Evolutionary conservation across 805 yeast genomes (phyloP).

Genomic region (Spathaspora passalidarum): DNA sequence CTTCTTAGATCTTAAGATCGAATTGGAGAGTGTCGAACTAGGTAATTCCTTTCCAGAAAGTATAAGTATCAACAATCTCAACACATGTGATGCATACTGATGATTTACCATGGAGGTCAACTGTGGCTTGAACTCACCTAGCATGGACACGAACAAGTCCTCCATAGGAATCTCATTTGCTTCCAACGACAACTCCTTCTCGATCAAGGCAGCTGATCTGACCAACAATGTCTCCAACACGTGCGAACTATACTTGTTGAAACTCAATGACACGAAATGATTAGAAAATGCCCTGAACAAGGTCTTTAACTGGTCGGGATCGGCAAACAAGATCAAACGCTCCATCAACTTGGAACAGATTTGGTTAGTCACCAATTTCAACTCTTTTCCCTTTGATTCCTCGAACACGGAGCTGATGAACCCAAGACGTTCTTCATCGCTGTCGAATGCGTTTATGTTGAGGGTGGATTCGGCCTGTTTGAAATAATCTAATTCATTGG

Average conservation of each 20-base stretch:
- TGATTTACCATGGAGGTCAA: constrained; percentile 60
- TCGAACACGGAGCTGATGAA: constrained; percentile 78
- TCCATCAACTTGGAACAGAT: constrained; percentile 93
- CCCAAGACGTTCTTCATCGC: constrained; percentile 66
- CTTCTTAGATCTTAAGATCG: constrained; percentile 76
- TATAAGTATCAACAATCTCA: constrained; percentile 68
- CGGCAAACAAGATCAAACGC: constrained; percentile 68
- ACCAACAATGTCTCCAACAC: constrained; percentile 84
- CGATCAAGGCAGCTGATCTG: constrained; percentile 69
- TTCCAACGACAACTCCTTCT: constrained; percentile 60
- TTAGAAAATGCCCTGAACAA: constrained; percentile 67
- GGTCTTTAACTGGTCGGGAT: constrained; percentile 60
- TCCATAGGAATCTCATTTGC: constrained; percentile 60
- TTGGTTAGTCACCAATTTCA: constrained; percentile 89
- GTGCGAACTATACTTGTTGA: constrained; percentile 91
- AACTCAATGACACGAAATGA: constrained; percentile 72
- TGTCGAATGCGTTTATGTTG: constrained; percentile 73
- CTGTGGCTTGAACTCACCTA: constrained; percentile 64
- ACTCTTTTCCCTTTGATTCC: constrained; percentile 84
- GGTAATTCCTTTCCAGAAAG: constrained; percentile 78
- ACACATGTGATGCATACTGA: constrained; percentile 84
- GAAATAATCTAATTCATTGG: constrained; percentile 85
- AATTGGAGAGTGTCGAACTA: constrained; percentile 63
- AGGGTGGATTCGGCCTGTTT: constrained; percentile 88
- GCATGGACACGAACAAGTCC: constrained; percentile 57